Evolutionary conservation across 164 flowering plant genomes (phyloP).

Genomic region (Saururus chinensis): DNA sequence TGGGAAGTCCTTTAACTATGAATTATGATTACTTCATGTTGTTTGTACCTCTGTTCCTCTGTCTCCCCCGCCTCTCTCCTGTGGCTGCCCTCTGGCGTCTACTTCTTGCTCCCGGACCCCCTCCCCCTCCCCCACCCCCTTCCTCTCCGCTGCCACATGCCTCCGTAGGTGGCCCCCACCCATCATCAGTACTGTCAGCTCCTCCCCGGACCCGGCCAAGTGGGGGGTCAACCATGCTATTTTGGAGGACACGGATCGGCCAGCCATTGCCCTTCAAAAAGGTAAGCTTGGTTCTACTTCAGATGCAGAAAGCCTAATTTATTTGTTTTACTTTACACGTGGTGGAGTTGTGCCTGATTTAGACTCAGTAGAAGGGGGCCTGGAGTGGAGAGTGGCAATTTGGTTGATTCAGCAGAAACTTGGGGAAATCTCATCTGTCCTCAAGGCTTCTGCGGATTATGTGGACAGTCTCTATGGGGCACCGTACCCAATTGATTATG

Average conservation of each 20-base stretch:
- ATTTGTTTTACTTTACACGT: constrained; percentile 49
- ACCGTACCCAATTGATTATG: constrained; percentile 79
- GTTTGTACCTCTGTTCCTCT: too few relatives aligned
- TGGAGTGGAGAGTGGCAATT: constrained; percentile 75
- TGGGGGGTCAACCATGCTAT: constrained; percentile 90
- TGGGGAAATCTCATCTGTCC: constrained; percentile 72
- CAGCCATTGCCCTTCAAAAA: constrained; percentile 82
- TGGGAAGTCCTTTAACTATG: too few relatives aligned
- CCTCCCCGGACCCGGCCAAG: too few relatives aligned
- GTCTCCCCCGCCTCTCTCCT: too few relatives aligned
- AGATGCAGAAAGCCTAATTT: constrained; percentile 87
- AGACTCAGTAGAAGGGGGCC: constrained; percentile 83
- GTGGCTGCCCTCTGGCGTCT: too few relatives aligned
- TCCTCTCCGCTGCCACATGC: too few relatives aligned
- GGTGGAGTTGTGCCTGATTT: constrained; percentile 59
- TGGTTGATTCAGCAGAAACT: constrained; percentile 85
- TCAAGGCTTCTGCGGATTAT: constrained; percentile 95
- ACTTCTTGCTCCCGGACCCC: too few relatives aligned
- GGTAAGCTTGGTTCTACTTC: constrained; percentile 92
- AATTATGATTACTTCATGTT: too few relatives aligned
- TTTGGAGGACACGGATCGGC: constrained; percentile 82
- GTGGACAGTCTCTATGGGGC: constrained; percentile 92
- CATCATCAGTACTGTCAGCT: too few relatives aligned
- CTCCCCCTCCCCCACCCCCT: too few relatives aligned
- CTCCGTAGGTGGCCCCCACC: too few relatives aligned